Evolutionary conservation across 2,329 filamentous ascomycete species (phyloP).

Genomic region (Diaporthe aspalathi): DNA sequence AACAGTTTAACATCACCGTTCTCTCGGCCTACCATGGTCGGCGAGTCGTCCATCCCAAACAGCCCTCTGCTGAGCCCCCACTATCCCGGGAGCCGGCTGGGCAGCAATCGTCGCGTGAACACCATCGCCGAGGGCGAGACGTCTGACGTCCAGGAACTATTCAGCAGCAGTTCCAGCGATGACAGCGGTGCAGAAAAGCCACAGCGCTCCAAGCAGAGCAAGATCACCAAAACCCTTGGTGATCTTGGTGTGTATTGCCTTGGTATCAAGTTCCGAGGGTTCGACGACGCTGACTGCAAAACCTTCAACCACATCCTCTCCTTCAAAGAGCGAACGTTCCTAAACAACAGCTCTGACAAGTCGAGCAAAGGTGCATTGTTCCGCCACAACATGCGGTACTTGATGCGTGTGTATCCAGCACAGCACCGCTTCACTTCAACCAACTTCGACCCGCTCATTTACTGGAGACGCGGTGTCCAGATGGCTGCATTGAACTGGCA

Average conservation of each 20-base stretch:
- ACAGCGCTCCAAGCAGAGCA: constrained; percentile 73
- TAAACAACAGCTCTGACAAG: constrained; percentile 79
- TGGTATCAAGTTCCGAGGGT: constrained; percentile 85
- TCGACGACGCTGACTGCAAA: constrained; percentile 81
- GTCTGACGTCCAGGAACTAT: constrained; percentile 60
- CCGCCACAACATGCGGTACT: constrained; percentile 88
- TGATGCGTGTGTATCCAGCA: constrained; percentile 95
- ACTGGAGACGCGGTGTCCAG: constrained; percentile 95
- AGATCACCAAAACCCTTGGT: constrained; percentile 85
- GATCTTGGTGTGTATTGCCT: constrained; percentile 83
- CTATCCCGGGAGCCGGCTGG: constrained; percentile 62
- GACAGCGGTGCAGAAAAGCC: constrained; percentile 74
- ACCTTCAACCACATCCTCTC: constrained; percentile 96
- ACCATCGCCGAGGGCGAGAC: constrained; percentile 66
- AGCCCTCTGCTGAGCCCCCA: constrained; percentile 65
- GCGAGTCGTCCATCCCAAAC: constrained; percentile 66
- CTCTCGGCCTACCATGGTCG: constrained; percentile 69
- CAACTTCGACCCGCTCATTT: constrained; percentile 93
- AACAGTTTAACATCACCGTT: constrained; percentile 85
- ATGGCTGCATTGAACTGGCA: constrained; percentile 99
- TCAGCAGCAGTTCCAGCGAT: constrained; percentile 78
- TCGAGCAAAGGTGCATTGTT: constrained; percentile 83
- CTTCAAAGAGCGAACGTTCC: constrained; percentile 90
- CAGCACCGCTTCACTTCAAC: constrained; percentile 84
- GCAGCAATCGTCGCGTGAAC: constrained; percentile 64